Evolutionary conservation across 768 basidiomycete genomes (phyloP).

Genomic region (Lactarius sanguifluus): DNA sequence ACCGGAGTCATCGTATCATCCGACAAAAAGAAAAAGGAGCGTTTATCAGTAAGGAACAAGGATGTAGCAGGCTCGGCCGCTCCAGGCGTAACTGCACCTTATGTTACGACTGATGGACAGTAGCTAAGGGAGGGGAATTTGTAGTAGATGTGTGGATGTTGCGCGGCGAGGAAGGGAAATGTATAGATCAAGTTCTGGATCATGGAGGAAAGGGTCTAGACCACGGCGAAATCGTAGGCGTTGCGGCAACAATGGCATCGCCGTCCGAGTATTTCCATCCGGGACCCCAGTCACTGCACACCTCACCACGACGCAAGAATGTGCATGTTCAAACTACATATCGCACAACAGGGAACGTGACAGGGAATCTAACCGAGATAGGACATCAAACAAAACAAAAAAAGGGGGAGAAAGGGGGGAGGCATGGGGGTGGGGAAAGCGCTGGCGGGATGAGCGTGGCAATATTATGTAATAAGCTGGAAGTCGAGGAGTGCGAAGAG

Average conservation of each 20-base stretch:
- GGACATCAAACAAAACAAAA: background rate
- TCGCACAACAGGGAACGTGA: background rate
- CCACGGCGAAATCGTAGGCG: slow-evolving; percentile 27
- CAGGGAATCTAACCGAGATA: background rate
- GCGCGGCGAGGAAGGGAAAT: slow-evolving; percentile 18
- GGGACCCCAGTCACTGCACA: slow-evolving; percentile 15
- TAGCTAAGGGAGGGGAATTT: slow-evolving; percentile 10
- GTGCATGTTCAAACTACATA: background rate
- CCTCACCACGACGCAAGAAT: background rate
- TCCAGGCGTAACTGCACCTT: background rate
- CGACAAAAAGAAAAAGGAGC: background rate
- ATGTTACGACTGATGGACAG: slow-evolving; percentile 11
- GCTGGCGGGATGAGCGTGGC: slow-evolving; percentile 18
- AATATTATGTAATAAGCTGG: slow-evolving; percentile 19
- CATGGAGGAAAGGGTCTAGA: slow-evolving; percentile 20
- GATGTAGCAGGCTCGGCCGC: slow-evolving; percentile 3
- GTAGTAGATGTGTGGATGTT: slow-evolving; percentile 20
- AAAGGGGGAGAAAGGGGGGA: background rate
- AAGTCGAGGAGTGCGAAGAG: slow-evolving; percentile 9
- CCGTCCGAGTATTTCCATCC: slow-evolving; percentile 2
- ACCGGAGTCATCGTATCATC: background rate
- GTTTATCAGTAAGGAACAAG: background rate
- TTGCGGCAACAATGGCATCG: slow-evolving; percentile 23
- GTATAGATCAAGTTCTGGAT: slow-evolving; percentile 24
- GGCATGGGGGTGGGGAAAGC: slow-evolving; percentile 2